Evolutionary conservation across 257 asterid species (phyloP).

Genomic region (Primulina tabacum): DNA sequence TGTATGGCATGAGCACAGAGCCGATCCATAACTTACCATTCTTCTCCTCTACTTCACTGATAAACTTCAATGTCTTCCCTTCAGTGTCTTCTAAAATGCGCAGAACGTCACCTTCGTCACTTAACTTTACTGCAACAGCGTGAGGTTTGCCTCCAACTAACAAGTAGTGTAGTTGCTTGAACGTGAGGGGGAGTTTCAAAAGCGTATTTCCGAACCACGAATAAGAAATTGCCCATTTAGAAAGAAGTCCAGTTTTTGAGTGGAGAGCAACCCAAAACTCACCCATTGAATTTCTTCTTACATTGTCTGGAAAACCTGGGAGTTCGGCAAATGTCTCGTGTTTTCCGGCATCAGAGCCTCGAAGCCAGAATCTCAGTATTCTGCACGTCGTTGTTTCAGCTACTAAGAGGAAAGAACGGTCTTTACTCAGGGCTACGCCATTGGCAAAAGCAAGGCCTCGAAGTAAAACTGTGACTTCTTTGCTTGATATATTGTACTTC

Average conservation of each 20-base stretch:
- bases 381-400: conserved; percentile 42
- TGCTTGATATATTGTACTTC: conserved; percentile 47
- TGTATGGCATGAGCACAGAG: conserved; percentile 59
- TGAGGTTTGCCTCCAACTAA: conserved; percentile 62
- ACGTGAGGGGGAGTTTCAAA: conserved; percentile 48
- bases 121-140: conserved; percentile 56
- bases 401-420: conserved; percentile 42
- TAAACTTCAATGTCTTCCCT: conserved; percentile 51
- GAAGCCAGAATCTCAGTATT: conserved; percentile 50
- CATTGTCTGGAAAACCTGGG: conserved; percentile 69
- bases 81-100: conserved; percentile 56
- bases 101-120: conserved; percentile 49
- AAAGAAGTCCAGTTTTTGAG: conserved; percentile 35
- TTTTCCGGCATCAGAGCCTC: conserved; percentile 53
- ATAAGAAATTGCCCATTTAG: conserved; percentile 33
- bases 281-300: conserved; percentile 54
- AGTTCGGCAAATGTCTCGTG: conserved; percentile 42
- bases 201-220: conserved; percentile 41
- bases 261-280: conserved; percentile 77
- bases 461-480: conserved; percentile 45
- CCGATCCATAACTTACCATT: conserved; percentile 66
- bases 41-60: conserved; percentile 73
- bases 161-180: conserved; percentile 53
- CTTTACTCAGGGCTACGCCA: conserved; percentile 70
- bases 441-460: conserved; percentile 61